Percentiles rank a stretch among this genome's conserved stretches.
Evolutionary conservation across 306 rosid genomes (phyloP).

Genomic region (Ormosia semicastrata): DNA sequence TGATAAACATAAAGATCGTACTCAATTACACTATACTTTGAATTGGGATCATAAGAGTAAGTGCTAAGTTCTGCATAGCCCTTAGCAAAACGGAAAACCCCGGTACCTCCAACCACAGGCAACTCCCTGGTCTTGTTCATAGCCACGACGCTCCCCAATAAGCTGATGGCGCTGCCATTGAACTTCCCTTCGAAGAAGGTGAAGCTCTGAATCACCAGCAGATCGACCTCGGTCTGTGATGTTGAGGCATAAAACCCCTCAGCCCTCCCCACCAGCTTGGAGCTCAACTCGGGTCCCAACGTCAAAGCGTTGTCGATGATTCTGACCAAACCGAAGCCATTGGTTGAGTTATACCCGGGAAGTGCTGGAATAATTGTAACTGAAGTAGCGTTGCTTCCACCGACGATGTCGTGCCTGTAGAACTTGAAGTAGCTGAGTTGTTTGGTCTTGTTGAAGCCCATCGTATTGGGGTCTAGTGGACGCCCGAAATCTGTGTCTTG

Average conservation of each 20-base stretch:
- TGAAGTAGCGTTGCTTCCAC: slow-evolving; percentile 31
- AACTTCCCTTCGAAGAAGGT: slow-evolving; percentile 53
- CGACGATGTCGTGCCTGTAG: slow-evolving; percentile 58
- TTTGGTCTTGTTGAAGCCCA: slow-evolving; percentile 27
- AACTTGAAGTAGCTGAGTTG: slow-evolving; percentile 48
- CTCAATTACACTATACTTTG: slow-evolving; percentile 45
- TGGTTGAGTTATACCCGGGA: slow-evolving; percentile 4
- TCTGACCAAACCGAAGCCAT: slow-evolving; percentile 23
- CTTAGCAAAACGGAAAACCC: slow-evolving; percentile 61
- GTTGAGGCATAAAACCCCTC: slow-evolving; percentile 56
- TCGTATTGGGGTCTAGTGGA: slow-evolving; percentile 22
- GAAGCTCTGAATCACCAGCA: slow-evolving; percentile 58
- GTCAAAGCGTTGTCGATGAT: slow-evolving; percentile 41
- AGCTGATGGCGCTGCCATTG: slow-evolving; percentile 55
- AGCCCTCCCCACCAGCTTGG: slow-evolving; percentile 37
- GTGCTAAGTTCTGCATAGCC: slow-evolving; percentile 50
- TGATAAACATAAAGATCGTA: slow-evolving; percentile 37
- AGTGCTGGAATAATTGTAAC: slow-evolving; percentile 12
- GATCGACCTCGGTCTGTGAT: slow-evolving; percentile 30
- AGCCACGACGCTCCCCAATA: slow-evolving; percentile 50
- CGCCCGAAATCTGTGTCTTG: slow-evolving; percentile 24
- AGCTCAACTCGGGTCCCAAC: slow-evolving; percentile 24
- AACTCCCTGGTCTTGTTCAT: slow-evolving; percentile 47
- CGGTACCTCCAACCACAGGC: slow-evolving; percentile 71
- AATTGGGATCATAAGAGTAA: neutral